Evolutionary conservation across 108 stramenopile species (phyloP).

Genomic region (Fragilaria crotonensis): DNA sequence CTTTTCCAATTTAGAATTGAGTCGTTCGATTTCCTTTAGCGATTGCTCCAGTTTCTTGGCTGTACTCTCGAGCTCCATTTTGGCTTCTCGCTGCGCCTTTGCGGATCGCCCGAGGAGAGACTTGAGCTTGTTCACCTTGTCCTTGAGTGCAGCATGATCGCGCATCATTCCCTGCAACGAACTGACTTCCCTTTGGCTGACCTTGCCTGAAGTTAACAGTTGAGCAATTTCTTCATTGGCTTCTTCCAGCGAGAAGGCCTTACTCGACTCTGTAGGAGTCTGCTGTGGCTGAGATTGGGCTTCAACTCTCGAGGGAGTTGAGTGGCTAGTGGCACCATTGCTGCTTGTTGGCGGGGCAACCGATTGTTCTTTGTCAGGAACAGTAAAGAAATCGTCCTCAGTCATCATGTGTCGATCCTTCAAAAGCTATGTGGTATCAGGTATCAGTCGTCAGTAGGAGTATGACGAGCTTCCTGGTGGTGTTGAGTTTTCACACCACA

Average conservation of each 20-base stretch:
- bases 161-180: constrained; percentile 50
- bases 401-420: too few relatives aligned
- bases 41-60: constrained; percentile 44
- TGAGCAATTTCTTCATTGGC: constrained; percentile 34
- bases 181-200: constrained; percentile 24
- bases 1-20: constrained; percentile 59
- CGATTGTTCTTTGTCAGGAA: too few relatives aligned
- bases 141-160: constrained; percentile 61
- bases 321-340: too few relatives aligned
- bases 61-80: constrained; percentile 57
- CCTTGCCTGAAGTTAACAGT: constrained; percentile 20
- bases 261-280: background rate
- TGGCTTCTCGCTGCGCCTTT: constrained; percentile 81
- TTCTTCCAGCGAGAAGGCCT: constrained; percentile 7
- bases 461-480: too few relatives aligned
- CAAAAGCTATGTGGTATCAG: too few relatives aligned
- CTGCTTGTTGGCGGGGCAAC: too few relatives aligned
- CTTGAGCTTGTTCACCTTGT: constrained; percentile 79
- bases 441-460: too few relatives aligned
- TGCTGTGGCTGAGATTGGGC: too few relatives aligned
- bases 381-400: too few relatives aligned
- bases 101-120: constrained; percentile 77
- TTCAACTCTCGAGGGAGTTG: too few relatives aligned
- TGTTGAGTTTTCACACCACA: too few relatives aligned
- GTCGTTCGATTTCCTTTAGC: constrained; percentile 45